Evolutionary conservation across 2,329 filamentous ascomycete genomes (phyloP), one percentile per base, ranked within the genome.

Genomic region (Paraconiothyrium sp.): DNA sequence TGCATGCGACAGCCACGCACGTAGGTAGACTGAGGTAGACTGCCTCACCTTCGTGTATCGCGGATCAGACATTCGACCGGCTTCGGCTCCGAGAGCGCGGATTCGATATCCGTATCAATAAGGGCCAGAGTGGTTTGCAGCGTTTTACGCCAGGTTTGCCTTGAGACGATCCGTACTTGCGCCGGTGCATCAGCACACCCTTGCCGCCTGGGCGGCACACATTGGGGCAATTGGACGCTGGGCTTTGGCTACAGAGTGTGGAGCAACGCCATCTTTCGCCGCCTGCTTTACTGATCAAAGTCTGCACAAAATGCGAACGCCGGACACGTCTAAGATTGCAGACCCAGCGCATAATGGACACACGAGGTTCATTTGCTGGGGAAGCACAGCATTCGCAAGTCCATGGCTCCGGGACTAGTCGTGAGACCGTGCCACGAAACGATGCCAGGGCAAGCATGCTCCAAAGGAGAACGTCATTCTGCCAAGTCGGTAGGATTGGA

Each of bases 261-360:
- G 64, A 69, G 71, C 70, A 70, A 71, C 72, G 72, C 67, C 69
- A 72, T 67, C 63, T 63, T 57, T 54, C 61, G 54, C 59, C 67
- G 66, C 67, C 60, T 54, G 69, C 71, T 71, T 71, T 27, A 61
- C 71, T 68, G 70, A 67, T 67, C 72, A 64, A 69, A 67, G 66
- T 64, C 61, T 60, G 51, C 56, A 57, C 65, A 58, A 65, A 62
- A 65, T 65, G 64, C 46, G 63, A 49, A 32, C 24, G 44, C 34
- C 27, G n/a, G 24, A 35, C 34, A 27, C 34, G 14, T 37, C 14
- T 14, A 7, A 52, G n/a, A 37, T 44, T n/a, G 44, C 54, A 22
- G 10, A 16, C 43, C 41, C 35, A 10, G 20, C 54, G 54, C 54
- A 56, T 56, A 14, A 47, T 48, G 41, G 20, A 14, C n/a, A 55